A percentile compares a stretch with the other conserved stretches of the same genome.
These are phyloP conservation scores for Peltaster fructicola DNA, from an alignment of 2,329 filamentous ascomycete genomes.

Conservation along the genomic window DNA sequence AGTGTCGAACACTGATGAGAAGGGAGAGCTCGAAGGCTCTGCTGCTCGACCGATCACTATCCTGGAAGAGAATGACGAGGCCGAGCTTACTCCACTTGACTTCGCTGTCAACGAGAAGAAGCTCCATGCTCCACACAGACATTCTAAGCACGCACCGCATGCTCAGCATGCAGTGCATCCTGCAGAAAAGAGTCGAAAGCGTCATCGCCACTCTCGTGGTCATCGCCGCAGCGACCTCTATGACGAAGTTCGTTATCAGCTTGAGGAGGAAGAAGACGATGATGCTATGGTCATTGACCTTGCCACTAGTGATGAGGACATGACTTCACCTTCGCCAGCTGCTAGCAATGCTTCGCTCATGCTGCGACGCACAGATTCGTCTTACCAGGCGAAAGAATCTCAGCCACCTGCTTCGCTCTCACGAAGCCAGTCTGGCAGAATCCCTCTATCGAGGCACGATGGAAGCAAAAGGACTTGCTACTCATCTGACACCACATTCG, in stretches of 20 bases:
- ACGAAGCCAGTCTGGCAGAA: no score
- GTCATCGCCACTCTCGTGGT: conserved; percentile 13
- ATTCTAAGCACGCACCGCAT: conserved; percentile 12
- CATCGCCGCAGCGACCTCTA: conserved; percentile 17
- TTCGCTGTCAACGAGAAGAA: conserved; percentile 17
- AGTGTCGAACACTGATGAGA: conserved; percentile 7
- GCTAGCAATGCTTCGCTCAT: conserved; percentile 11
- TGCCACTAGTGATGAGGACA: conserved; percentile 6
- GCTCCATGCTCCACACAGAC: conserved; percentile 15
- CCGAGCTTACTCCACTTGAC: conserved; percentile 16
- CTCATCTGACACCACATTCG: no score
- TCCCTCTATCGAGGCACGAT: no score
- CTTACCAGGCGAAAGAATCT: conserved; percentile 8
- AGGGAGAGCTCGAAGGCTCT: conserved; percentile 12
- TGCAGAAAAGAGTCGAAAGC: conserved; percentile 14
- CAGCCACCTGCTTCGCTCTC: conserved; percentile 11
- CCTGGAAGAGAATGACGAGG: conserved; percentile 10
- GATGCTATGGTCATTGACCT: conserved; percentile 12
- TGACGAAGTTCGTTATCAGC: conserved; percentile 18
- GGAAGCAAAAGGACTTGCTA: no score
- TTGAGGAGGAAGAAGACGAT: conserved; percentile 14
- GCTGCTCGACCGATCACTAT: conserved; percentile 14
- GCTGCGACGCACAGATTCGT: conserved; percentile 9
- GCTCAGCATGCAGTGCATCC: conserved; percentile 4
- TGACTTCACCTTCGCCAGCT: conserved; percentile 12